Percentiles rank a stretch among this genome's conserved stretches.
phyloP scores from a whole-genome alignment of 345 rosid species.

The Geranium rotundifolium region DNA sequence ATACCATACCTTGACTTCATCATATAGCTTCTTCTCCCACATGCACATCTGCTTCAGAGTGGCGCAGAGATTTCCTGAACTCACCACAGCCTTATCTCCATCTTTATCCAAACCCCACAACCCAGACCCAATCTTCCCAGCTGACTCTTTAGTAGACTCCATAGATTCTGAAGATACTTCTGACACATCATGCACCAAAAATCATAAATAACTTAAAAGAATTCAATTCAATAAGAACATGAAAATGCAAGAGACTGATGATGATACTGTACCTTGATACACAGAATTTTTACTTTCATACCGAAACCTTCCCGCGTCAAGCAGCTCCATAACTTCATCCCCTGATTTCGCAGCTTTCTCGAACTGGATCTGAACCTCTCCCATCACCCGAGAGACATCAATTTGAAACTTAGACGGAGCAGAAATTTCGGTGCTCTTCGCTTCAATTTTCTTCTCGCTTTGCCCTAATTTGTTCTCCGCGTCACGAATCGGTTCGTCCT shows the following conservation, averaged over 20 bases:
- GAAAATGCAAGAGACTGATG: too few species aligned
- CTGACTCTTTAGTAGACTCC: too few species aligned
- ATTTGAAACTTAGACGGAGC: conserved; percentile 12
- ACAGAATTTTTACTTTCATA: conserved; percentile 15
- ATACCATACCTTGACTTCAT: conserved; percentile 50
- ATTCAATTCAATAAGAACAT: neutral
- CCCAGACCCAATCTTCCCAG: too few species aligned
- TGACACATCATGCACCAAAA: conserved; percentile 12
- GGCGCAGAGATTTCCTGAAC: conserved; percentile 31
- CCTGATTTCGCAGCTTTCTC: conserved; percentile 40
- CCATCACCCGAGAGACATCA: conserved; percentile 15
- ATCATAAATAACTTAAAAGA: conserved; percentile 17
- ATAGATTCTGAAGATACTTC: neutral
- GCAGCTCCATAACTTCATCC: conserved; percentile 24
- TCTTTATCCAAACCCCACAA: neutral
- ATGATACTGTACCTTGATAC: conserved; percentile 15
- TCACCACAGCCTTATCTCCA: neutral
- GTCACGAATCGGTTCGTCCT: neutral
- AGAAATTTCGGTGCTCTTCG: neutral
- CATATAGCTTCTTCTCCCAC: conserved; percentile 68
- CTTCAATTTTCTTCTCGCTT: neutral
- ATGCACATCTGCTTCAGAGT: conserved; percentile 40
- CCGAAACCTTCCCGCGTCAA: conserved; percentile 29
- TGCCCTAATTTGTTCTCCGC: neutral
- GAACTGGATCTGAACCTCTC: conserved; percentile 27